Conservation (phyloP, 306 rosid genomes). For the Rubus parviflorus region DNA sequence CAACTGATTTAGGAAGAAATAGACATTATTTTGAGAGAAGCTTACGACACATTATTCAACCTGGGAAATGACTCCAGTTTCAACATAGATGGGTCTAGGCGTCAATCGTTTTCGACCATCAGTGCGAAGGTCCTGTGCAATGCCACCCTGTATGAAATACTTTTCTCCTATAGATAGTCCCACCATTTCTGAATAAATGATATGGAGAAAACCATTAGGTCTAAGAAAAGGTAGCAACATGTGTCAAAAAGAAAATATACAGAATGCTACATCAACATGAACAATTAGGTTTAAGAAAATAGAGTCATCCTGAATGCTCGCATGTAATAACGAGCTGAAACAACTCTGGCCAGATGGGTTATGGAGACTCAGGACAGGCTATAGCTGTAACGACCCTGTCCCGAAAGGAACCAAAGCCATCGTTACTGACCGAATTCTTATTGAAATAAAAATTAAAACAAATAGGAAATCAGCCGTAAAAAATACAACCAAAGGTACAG, state of each 20-base stretch:
- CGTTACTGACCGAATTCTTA: no score
- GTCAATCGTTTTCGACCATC: slow-evolving; percentile 84
- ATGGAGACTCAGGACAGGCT: background rate
- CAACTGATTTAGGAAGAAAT: background rate
- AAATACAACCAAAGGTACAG: no score
- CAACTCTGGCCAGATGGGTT: background rate
- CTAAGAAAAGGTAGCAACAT: no score
- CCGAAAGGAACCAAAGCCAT: no score
- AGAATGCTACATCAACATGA: background rate
- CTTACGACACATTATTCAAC: slow-evolving; percentile 7
- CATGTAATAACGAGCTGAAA: background rate
- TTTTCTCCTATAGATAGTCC: slow-evolving; percentile 72
- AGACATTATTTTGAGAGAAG: no score
- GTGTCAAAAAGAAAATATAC: background rate
- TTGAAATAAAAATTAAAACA: no score
- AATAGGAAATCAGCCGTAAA: no score
- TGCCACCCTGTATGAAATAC: slow-evolving; percentile 74
- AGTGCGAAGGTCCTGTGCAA: slow-evolving; percentile 83
- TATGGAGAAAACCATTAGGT: background rate
- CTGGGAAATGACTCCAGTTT: slow-evolving; percentile 84
- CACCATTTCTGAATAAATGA: slow-evolving; percentile 43
- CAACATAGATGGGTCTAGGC: slow-evolving; percentile 61
- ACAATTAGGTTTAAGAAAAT: background rate
- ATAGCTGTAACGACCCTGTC: background rate
- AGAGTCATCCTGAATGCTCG: background rate